Conservation (phyloP, 2,329 filamentous ascomycete species). For the Penicillium sp. region DNA sequence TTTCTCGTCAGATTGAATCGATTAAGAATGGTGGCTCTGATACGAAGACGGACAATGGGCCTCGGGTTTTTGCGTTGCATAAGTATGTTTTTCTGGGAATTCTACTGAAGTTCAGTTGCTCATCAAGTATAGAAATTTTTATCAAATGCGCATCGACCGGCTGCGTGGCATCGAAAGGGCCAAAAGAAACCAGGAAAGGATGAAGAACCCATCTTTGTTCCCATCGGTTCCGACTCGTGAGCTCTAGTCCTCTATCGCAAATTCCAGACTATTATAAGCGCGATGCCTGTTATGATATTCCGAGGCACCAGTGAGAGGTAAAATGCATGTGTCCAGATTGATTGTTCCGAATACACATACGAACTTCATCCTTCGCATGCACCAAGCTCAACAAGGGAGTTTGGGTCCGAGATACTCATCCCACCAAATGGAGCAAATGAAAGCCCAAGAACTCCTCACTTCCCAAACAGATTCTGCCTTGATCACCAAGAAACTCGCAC, state of each 20-base stretch:
- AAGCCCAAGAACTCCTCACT: background rate
- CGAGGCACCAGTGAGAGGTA: background rate
- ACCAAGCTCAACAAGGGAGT: background rate
- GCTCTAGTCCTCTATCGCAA: background rate
- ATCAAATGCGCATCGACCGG: conserved; percentile 77
- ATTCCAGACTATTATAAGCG: background rate
- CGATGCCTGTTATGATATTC: background rate
- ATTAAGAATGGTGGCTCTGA: conserved; percentile 47
- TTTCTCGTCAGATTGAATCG: conserved; percentile 35
- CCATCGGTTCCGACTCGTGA: conserved; percentile 67
- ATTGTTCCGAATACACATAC: background rate
- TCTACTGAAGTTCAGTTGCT: background rate
- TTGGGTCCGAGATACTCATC: background rate
- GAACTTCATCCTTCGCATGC: background rate
- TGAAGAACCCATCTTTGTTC: conserved; percentile 76
- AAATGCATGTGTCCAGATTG: background rate
- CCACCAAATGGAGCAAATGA: background rate
- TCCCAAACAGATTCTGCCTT: background rate
- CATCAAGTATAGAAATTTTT: conserved; percentile 65
- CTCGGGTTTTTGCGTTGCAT: conserved; percentile 79
- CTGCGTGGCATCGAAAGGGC: conserved; percentile 75
- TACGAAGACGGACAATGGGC: conserved; percentile 60
- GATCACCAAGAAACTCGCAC: background rate
- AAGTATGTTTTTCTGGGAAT: conserved; percentile 53
- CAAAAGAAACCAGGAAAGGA: conserved; percentile 75